These are phyloP conservation scores for Parsonsia alboflavescens DNA, from an alignment of 257 asterid species.

Conservation along the genomic window DNA sequence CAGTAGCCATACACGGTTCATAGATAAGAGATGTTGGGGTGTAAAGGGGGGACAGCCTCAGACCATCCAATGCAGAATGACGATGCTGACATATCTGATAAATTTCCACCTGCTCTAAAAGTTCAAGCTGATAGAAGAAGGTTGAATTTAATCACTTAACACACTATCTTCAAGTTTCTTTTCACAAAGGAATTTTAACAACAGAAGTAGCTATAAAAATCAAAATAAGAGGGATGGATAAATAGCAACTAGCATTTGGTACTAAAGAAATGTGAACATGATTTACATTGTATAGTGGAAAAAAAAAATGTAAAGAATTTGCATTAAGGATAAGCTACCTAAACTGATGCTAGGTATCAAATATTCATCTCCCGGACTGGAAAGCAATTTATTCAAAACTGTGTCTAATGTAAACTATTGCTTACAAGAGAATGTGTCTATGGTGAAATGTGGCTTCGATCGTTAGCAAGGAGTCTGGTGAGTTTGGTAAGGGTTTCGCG, in stretches of 20 bases:
- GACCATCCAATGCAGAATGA: not conserved
- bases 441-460: slow-evolving; percentile 54
- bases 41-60: not conserved
- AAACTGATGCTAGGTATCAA: not conserved
- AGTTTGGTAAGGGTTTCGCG: slow-evolving; percentile 78
- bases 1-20: not conserved
- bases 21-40: not conserved
- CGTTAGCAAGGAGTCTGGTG: slow-evolving; percentile 72
- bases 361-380: slow-evolving; percentile 3
- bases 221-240: not conserved
- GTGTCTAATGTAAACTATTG: slow-evolving; percentile 28
- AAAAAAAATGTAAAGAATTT: slow-evolving; percentile 1
- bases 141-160: no score
- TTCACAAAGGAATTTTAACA: not conserved
- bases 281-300: slow-evolving; percentile 4
- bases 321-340: not conserved
- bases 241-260: not conserved
- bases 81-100: not conserved
- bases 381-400: slow-evolving; percentile 19
- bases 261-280: not conserved
- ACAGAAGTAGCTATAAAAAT: not conserved
- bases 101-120: no score
- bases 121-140: no score
- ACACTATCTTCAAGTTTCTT: not conserved
- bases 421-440: slow-evolving; percentile 23